Conservation (phyloP, 345 rosid species). For the Brassica carinata region DNA sequence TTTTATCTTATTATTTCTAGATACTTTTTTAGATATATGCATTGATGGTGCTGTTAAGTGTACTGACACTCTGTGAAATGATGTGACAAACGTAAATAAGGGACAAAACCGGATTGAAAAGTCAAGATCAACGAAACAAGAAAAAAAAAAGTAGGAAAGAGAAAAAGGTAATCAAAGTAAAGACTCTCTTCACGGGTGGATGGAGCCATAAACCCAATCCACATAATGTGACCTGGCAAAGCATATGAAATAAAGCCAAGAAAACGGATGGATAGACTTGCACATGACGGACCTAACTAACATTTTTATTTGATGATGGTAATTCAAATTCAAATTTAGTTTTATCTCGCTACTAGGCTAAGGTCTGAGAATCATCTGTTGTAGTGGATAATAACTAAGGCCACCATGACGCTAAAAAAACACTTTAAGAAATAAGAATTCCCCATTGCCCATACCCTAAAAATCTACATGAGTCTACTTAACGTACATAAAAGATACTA, state of each 20-base stretch:
- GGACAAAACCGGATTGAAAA: not conserved
- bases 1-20: not conserved
- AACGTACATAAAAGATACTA: constrained; percentile 3
- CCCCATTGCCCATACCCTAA: not conserved
- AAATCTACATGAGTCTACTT: constrained; percentile 23
- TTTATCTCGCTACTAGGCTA: not conserved
- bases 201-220: constrained; percentile 21
- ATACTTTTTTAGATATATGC: not conserved
- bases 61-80: constrained; percentile 19
- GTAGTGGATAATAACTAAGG: not conserved
- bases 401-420: too few species aligned
- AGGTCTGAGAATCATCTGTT: not conserved
- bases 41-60: not conserved
- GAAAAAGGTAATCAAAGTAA: not conserved
- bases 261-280: constrained; percentile 19
- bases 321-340: not conserved
- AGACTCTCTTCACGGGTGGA: constrained; percentile 31
- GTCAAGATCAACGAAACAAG: constrained; percentile 20
- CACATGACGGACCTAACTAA: constrained; percentile 12
- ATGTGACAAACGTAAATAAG: not conserved
- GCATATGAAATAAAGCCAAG: constrained; percentile 31
- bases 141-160: not conserved
- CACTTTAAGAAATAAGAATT: not conserved
- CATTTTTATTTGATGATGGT: constrained; percentile 4
- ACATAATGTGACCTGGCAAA: constrained; percentile 16